Base-by-base conservation (phyloP, 352 stramenopile species). In the Blastocystis sp. region DNA sequence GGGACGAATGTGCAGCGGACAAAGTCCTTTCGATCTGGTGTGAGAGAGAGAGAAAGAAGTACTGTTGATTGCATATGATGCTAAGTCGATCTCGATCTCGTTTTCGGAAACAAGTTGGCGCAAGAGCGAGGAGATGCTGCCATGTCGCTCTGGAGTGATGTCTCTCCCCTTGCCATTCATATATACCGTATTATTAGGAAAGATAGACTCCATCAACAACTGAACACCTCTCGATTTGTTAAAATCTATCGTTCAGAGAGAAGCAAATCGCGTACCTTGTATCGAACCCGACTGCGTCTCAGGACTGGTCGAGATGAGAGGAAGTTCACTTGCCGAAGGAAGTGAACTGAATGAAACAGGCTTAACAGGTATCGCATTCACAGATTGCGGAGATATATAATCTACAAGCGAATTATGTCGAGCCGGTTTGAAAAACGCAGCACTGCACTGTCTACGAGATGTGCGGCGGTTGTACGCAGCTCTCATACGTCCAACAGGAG, bases 331-430 rank as follows among this genome's bases (percentile, higher is more conserved):
- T 26, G 11, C 5, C 3, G 5, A 9, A 9, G 30, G 24, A 24
- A 20, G 18, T 24, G 26, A 34, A 37, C 13, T n/a, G 34, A 41
- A 11, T 34, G 50, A 26, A 13, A 55, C 66, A 26, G 24, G 34
- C 50, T 85, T 85, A 6, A 26, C 47, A 6, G 73, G 73, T 30
- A 85, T 8, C 30, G 53, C 54, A 37, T 45, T 45, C 50, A 45
- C 34, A 3, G 53, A 2, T 41, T 26, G 59, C 2, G 47, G 41
- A 50, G 73, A 62, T 13, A 65, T 85, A 66, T 85, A 85, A 16
- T 85, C 73, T 13, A 85, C 73, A 18, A 85, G 56, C 16, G 73
- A 85, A 47, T 85, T 55, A 39, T 66, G 43, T 24, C 73, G 73
- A 66, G 45, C 20, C 20, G 53, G n/a, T 16, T 56, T 50, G 20